Percentiles rank a stretch among this genome's conserved stretches.
phyloP scores from a whole-genome alignment of 148 eudicot genomes.

The Dianthus caryophyllus region DNA sequence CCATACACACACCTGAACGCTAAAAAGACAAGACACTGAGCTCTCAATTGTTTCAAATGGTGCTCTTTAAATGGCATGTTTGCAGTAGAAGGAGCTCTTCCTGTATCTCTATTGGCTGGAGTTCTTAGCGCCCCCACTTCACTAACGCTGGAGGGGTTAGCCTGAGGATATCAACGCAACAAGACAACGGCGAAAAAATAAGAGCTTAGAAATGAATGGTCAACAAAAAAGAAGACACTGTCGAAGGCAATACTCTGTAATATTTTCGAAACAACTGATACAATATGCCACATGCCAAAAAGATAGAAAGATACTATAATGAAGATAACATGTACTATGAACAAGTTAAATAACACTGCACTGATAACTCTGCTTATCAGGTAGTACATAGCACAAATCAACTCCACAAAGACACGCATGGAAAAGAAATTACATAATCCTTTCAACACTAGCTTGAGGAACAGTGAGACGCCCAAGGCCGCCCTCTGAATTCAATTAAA shows the following conservation, averaged over 20 bases:
- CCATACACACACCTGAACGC: slow-evolving; percentile 71
- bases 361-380: background rate
- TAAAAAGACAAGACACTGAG: slow-evolving; percentile 93
- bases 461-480: too few relatives aligned
- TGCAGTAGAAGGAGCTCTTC: slow-evolving; percentile 49
- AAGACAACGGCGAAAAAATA: background rate
- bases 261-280: background rate
- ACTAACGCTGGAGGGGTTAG: slow-evolving; percentile 33
- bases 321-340: background rate
- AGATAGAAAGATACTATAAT: background rate
- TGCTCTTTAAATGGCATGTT: slow-evolving; percentile 89
- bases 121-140: slow-evolving; percentile 47
- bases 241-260: background rate
- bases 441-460: too few relatives aligned
- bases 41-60: slow-evolving; percentile 93
- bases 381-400: slow-evolving; percentile 10
- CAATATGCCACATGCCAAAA: background rate
- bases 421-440: too few relatives aligned
- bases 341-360: background rate
- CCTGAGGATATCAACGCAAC: slow-evolving; percentile 34
- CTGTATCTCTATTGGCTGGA: slow-evolving; percentile 57
- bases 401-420: background rate
- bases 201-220: background rate
- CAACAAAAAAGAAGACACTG: background rate
- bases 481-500: background rate